phyloP scores from a whole-genome alignment of 2,329 filamentous ascomycete species.

The Penicillium sp. region DNA sequence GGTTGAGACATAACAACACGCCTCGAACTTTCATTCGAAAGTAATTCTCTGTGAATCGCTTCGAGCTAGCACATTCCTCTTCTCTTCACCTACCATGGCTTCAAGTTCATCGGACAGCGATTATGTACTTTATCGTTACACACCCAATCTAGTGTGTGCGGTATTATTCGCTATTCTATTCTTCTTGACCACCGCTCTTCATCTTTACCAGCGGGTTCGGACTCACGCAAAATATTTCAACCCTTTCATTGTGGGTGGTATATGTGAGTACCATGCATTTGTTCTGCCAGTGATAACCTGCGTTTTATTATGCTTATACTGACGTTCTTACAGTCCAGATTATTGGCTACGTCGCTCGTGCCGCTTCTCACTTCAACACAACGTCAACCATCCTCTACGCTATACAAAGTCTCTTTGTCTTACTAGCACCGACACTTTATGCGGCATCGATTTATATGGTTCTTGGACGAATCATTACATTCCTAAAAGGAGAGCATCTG shows the following conservation, averaged over 20 bases:
- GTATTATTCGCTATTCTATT: conserved; percentile 29
- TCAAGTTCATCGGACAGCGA: too few relatives aligned
- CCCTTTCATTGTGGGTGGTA: conserved; percentile 20
- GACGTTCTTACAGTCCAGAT: conserved; percentile 18
- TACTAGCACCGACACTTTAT: conserved; percentile 54
- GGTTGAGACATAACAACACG: too few relatives aligned
- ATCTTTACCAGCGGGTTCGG: conserved; percentile 17
- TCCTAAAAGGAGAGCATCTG: conserved; percentile 44
- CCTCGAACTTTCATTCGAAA: too few relatives aligned
- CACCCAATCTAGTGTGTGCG: conserved; percentile 30
- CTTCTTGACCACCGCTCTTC: conserved; percentile 7
- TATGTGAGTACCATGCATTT: conserved; percentile 14
- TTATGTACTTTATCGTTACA: conserved; percentile 29
- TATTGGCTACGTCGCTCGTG: conserved; percentile 23
- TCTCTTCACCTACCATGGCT: too few relatives aligned
- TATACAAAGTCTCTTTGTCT: conserved; percentile 50
- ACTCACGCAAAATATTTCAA: conserved; percentile 16
- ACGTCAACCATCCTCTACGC: conserved; percentile 34
- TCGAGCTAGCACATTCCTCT: too few relatives aligned
- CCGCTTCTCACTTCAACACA: conserved; percentile 17
- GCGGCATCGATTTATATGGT: conserved; percentile 57
- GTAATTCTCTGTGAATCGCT: too few relatives aligned
- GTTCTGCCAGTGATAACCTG: not conserved
- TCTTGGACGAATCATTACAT: conserved; percentile 49
- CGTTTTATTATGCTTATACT: not conserved